Evolutionary conservation across 2,329 filamentous ascomycete species (phyloP), one percentile per base, ranked within the genome.

Genomic region (Fusarium scirpi): DNA sequence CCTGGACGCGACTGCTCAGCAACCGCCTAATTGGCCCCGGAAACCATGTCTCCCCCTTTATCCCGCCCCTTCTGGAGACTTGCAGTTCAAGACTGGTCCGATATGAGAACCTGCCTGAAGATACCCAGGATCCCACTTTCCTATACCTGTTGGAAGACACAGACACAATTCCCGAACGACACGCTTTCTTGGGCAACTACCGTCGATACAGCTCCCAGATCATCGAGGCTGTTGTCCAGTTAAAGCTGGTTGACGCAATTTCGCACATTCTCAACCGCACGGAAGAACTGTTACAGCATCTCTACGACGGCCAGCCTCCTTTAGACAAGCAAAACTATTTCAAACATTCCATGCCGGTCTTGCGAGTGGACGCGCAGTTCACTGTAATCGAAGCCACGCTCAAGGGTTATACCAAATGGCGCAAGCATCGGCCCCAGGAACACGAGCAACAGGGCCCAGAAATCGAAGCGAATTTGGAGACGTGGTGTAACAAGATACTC

Each of bases 121-220:
- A 97, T 68, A 92, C 91, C 0, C 88, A 93, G 48, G 91, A 98
- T 73, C 86, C 92, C 3, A 94, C 92, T 1, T 87, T 94, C 62
- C 84, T 93, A 13, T 96, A 97, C 71, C 85, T 99, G 3, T 86
- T 94, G 75, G 94, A 98, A 76, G 96, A 99, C 77, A 97, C 97
- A 59, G 96, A 99, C 76, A 98, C 95, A 0, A 85, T 95, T 22
- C 96, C 96, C 0, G 96, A 99, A 78, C 89, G 94, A 25, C 96
- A 99, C 80, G 94, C 94, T 2, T 99, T 99, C 78, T 86, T 98
- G 13, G 94, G 95, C 6, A 98, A 99, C 77, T 99, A 99, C 79
- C 88, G 96, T 41, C 89, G 96, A 63, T 98, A 97, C 76, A 96
- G 94, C 78, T 90, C 91, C 5, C 91, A 93, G 64, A 88, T 98